Evolutionary conservation across 169 alveolate species (phyloP).

Genomic region (Babesia ovis): DNA sequence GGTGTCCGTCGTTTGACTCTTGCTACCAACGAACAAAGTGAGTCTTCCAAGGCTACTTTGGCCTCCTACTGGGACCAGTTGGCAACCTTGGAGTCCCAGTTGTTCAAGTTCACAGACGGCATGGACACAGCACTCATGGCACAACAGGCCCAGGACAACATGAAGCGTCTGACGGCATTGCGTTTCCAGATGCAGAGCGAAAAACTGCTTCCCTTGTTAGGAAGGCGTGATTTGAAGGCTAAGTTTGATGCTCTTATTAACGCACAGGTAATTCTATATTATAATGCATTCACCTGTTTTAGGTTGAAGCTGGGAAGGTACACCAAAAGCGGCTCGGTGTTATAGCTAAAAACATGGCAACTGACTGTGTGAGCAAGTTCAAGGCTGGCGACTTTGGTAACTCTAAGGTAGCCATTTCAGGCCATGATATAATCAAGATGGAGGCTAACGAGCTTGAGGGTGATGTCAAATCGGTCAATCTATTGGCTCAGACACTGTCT

Average conservation of each 20-base stretch:
- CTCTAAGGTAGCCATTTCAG: background rate
- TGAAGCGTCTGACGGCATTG: conserved; percentile 57
- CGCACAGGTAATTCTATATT: conserved; percentile 23
- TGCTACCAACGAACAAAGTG: conserved; percentile 83
- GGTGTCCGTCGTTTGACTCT: conserved; percentile 87
- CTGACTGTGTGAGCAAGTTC: conserved; percentile 23
- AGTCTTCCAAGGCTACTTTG: conserved; percentile 46
- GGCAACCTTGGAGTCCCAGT: conserved; percentile 58
- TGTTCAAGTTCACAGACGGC: conserved; percentile 65
- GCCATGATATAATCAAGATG: conserved; percentile 21
- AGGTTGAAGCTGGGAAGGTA: conserved; percentile 54
- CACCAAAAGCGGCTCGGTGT: conserved; percentile 58
- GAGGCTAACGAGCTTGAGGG: conserved; percentile 57
- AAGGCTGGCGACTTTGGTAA: conserved; percentile 24
- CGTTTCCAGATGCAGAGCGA: conserved; percentile 46
- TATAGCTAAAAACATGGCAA: conserved; percentile 36
- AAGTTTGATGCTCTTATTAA: conserved; percentile 46
- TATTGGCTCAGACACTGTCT: conserved; percentile 45
- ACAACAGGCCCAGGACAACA: conserved; percentile 57
- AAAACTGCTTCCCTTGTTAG: conserved; percentile 42
- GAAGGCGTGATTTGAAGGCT: conserved; percentile 41
- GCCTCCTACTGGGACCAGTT: conserved; percentile 59
- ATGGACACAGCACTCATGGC: conserved; percentile 67
- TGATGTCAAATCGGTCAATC: conserved; percentile 42
- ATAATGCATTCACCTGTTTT: background rate